A percentile compares a stretch with the other conserved stretches of the same genome.
Evolutionary conservation across 1,284 basidiomycete species (phyloP).

Genomic region (Pisolithus thermaeus): DNA sequence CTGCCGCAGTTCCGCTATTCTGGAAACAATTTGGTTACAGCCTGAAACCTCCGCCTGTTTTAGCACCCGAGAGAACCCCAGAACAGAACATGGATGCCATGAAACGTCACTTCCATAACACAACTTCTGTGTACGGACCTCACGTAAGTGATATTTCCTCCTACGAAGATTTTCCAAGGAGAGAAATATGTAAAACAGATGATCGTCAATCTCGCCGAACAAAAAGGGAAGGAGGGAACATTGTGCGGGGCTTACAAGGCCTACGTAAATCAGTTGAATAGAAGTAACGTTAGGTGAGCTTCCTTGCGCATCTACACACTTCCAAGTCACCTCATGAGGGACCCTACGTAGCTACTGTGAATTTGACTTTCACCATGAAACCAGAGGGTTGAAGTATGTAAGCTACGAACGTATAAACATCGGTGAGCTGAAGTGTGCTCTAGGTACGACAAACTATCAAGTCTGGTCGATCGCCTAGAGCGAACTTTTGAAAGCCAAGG

Average conservation of each 20-base stretch:
- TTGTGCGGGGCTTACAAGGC: slow-evolving; percentile 79
- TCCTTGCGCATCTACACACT: too few species aligned
- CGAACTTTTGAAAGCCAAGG: slow-evolving; percentile 75
- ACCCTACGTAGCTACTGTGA: slow-evolving; percentile 48
- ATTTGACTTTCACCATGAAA: slow-evolving; percentile 92
- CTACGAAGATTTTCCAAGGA: slow-evolving; percentile 1
- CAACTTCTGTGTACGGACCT: slow-evolving; percentile 68
- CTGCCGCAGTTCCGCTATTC: slow-evolving; percentile 69
- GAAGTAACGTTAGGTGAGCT: slow-evolving; percentile 57
- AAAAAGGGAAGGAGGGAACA: slow-evolving; percentile 79
- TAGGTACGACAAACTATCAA: slow-evolving; percentile 86
- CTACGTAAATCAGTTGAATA: slow-evolving; percentile 55
- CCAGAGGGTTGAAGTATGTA: slow-evolving; percentile 82
- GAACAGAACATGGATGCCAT: slow-evolving; percentile 70
- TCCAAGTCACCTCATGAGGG: too few species aligned
- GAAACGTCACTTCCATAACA: slow-evolving; percentile 69
- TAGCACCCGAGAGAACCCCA: slow-evolving; percentile 68
- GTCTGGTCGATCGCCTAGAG: slow-evolving; percentile 67
- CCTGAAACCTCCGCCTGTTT: slow-evolving; percentile 82
- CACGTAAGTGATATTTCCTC: slow-evolving; percentile 44
- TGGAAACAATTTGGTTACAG: slow-evolving; percentile 84
- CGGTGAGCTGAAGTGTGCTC: slow-evolving; percentile 8
- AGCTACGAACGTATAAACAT: not conserved
- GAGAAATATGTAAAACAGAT: slow-evolving; percentile 41
- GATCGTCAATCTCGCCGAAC: slow-evolving; percentile 86